These are phyloP conservation scores for Candida insectalens DNA, from an alignment of 805 yeast genomes.

Conservation along the genomic window DNA sequence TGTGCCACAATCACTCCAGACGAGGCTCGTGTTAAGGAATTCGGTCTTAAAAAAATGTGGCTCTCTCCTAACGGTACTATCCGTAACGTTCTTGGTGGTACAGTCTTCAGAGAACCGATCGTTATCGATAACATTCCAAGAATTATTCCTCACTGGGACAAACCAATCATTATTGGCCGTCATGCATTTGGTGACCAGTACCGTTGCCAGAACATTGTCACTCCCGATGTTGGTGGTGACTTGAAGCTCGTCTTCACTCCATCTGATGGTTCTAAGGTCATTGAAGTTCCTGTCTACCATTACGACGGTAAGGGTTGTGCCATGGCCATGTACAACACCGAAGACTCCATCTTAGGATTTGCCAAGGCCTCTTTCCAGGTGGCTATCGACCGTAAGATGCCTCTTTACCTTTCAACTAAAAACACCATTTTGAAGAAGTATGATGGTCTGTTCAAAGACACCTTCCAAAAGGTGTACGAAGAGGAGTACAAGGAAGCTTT, in stretches of 20 bases:
- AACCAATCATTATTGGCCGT: slow-evolving; percentile 94
- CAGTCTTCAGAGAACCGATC: slow-evolving; percentile 95
- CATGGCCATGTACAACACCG: slow-evolving; percentile 92
- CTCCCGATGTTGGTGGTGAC: slow-evolving; percentile 69
- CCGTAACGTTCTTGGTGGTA: slow-evolving; percentile 91
- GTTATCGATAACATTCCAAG: slow-evolving; percentile 82
- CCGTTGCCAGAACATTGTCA: slow-evolving; percentile 79
- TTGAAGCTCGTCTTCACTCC: slow-evolving; percentile 73
- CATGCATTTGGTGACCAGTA: slow-evolving; percentile 98
- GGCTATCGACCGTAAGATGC: slow-evolving; percentile 71
- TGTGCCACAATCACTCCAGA: slow-evolving; percentile 99
- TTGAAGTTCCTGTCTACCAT: slow-evolving; percentile 54
- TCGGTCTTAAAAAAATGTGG: slow-evolving; percentile 92
- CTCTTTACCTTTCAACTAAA: slow-evolving; percentile 82
- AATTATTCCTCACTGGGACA: slow-evolving; percentile 83
- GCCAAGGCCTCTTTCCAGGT: slow-evolving; percentile 89
- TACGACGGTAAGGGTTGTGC: slow-evolving; percentile 74
- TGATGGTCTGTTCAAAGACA: slow-evolving; percentile 94
- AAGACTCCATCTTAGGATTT: slow-evolving; percentile 80
- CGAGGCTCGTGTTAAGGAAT: slow-evolving; percentile 90
- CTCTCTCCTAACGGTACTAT: slow-evolving; percentile 94
- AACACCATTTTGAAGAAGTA: slow-evolving; percentile 90
- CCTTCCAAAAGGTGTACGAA: slow-evolving; percentile 75
- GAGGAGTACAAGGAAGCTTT: slow-evolving; percentile 57
- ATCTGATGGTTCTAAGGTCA: slow-evolving; percentile 44